A percentile compares a stretch with the other conserved stretches of the same genome.
Conservation (phyloP, 345 rosid species). For the Ceriops zippeliana region DNA sequence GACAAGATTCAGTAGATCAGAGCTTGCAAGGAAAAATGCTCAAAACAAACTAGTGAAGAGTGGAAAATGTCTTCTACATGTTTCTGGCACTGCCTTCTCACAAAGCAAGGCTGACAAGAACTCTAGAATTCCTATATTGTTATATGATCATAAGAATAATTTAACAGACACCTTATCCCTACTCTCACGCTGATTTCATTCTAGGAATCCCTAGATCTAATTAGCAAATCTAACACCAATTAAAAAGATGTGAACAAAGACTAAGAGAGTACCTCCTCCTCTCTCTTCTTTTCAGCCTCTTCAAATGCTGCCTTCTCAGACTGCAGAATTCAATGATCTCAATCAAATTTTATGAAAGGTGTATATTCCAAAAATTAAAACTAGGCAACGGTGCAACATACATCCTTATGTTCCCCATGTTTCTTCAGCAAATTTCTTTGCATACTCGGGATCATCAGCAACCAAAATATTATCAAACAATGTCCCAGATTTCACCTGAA, state of each 20-base stretch:
- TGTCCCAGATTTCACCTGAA: conserved; percentile 93
- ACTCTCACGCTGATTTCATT: not conserved
- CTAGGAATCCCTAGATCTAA: no score
- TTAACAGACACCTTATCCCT: no score
- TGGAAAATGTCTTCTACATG: not conserved
- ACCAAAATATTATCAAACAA: conserved; percentile 85
- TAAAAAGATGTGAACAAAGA: not conserved
- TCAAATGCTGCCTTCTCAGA: conserved; percentile 97
- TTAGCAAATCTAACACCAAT: not conserved
- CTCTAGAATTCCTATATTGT: not conserved
- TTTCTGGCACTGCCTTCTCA: not conserved
- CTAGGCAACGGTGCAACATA: conserved; percentile 26
- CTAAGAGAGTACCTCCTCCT: conserved; percentile 59
- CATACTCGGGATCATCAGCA: conserved; percentile 75
- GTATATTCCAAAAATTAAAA: not conserved
- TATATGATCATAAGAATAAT: no score
- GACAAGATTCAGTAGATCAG: conserved; percentile 8
- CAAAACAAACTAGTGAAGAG: not conserved
- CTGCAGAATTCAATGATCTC: conserved; percentile 37
- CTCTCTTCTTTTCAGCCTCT: conserved; percentile 78
- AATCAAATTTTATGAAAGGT: conserved; percentile 13
- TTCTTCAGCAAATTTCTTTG: conserved; percentile 81
- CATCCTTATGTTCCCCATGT: conserved; percentile 96
- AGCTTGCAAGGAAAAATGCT: not conserved
- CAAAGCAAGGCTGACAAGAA: not conserved